Evolutionary conservation across 345 rosid species (phyloP).

Genomic region (Eucalyptus fibrosa): DNA sequence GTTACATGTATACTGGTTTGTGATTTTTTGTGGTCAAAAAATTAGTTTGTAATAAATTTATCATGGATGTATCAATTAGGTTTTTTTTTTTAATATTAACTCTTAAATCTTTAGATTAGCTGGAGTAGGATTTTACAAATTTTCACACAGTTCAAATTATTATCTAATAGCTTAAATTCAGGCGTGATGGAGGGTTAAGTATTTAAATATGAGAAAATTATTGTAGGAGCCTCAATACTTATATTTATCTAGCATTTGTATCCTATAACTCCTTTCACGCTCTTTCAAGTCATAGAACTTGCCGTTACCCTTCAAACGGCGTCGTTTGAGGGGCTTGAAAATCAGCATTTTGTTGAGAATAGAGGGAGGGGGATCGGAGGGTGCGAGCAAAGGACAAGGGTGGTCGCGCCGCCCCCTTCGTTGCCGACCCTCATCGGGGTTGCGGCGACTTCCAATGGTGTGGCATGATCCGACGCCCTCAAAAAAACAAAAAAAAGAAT

Average conservation of each 20-base stretch:
- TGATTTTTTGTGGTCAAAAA: no score
- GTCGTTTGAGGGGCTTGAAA: not conserved
- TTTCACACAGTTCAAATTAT: not conserved
- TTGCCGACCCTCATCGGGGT: not conserved
- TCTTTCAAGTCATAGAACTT: not conserved
- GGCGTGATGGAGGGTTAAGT: not conserved
- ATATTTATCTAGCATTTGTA: not conserved
- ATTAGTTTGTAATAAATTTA: no score
- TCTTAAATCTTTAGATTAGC: not conserved
- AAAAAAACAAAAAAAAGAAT: no score
- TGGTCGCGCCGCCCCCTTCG: not conserved
- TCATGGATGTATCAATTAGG: no score
- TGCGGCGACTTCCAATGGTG: no score
- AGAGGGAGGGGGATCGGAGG: not conserved
- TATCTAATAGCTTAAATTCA: not conserved
- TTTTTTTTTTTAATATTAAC: no score
- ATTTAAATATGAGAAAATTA: not conserved
- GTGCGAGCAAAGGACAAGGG: not conserved
- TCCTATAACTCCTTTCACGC: not conserved
- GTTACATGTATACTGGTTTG: fast-evolving
- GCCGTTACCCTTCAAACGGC: not conserved
- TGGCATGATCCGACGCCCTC: not conserved
- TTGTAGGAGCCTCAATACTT: not conserved
- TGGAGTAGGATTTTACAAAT: fast-evolving
- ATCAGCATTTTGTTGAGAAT: not conserved